Evolutionary conservation across 2,329 filamentous ascomycete species (phyloP).

Genomic region (Lasiodiplodia sp.): DNA sequence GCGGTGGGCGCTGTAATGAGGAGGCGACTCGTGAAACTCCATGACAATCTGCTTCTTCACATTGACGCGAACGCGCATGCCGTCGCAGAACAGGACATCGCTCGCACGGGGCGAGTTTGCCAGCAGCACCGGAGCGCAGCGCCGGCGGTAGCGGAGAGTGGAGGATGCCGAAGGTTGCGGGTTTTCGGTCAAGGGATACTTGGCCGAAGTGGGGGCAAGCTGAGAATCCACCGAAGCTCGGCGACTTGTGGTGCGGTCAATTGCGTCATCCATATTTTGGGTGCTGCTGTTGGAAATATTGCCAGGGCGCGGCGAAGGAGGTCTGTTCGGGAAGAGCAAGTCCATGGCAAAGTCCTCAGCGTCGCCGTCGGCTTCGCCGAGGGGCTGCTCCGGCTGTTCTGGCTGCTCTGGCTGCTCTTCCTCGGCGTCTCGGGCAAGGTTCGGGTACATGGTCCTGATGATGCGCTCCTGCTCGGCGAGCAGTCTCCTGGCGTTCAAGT

Average conservation of each 20-base stretch:
- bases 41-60: slow-evolving; percentile 51
- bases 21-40: slow-evolving; percentile 52
- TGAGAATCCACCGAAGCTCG: slow-evolving; percentile 9
- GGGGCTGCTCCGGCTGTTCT: slow-evolving; percentile 27
- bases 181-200: slow-evolving; percentile 12
- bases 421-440: slow-evolving; percentile 42
- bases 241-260: slow-evolving; percentile 4
- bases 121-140: slow-evolving; percentile 56
- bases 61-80: slow-evolving; percentile 54
- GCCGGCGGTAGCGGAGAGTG: slow-evolving; percentile 54
- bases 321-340: slow-evolving; percentile 36
- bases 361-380: slow-evolving; percentile 39
- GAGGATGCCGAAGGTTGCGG: slow-evolving; percentile 43
- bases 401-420: slow-evolving; percentile 29
- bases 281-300: slow-evolving; percentile 15
- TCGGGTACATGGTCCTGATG: slow-evolving; percentile 55
- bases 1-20: slow-evolving; percentile 52
- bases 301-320: slow-evolving; percentile 10
- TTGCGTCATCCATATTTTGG: slow-evolving; percentile 6
- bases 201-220: neutral
- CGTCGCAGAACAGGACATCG: slow-evolving; percentile 53
- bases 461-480: slow-evolving; percentile 58
- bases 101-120: slow-evolving; percentile 54
- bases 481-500: slow-evolving; percentile 48
- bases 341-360: slow-evolving; percentile 48